These are phyloP conservation scores for Plectosphaerella sp. DNA, from an alignment of 2,329 filamentous ascomycete genomes.

Conservation along the genomic window DNA sequence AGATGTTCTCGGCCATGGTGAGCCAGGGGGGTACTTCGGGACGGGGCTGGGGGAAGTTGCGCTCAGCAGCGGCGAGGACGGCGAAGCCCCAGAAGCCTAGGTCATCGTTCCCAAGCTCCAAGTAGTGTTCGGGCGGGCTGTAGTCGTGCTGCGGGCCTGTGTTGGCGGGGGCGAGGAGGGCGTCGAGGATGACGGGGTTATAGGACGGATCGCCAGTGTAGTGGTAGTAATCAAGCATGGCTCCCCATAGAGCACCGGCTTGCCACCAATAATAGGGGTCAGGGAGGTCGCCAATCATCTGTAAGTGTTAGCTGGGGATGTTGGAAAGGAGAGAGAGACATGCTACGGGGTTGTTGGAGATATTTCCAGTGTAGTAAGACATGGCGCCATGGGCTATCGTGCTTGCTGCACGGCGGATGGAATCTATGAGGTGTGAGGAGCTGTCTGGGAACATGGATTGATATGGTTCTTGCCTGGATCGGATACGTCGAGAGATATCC, in stretches of 20 bases:
- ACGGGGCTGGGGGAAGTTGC: constrained; percentile 61
- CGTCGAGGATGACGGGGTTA: constrained; percentile 54
- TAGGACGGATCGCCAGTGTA: constrained; percentile 60
- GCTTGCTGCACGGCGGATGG: constrained; percentile 44
- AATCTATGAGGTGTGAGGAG: not conserved
- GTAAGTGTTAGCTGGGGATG: not conserved
- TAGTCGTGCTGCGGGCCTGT: constrained; percentile 55
- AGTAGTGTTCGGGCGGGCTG: constrained; percentile 50
- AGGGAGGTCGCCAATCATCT: constrained; percentile 59
- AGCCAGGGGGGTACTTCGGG: constrained; percentile 56
- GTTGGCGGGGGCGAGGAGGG: constrained; percentile 50
- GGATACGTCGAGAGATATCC: not conserved
- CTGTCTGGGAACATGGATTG: not conserved
- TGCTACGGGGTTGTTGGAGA: constrained; percentile 43
- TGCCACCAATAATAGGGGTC: constrained; percentile 68
- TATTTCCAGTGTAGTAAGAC: constrained; percentile 51
- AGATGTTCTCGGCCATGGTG: constrained; percentile 64
- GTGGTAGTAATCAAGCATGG: constrained; percentile 66
- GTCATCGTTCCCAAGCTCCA: constrained; percentile 70
- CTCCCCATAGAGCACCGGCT: constrained; percentile 60
- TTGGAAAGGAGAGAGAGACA: constrained; percentile 5
- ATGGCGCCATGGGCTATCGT: constrained; percentile 43
- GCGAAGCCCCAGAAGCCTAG: constrained; percentile 71
- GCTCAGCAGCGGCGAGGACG: constrained; percentile 64
- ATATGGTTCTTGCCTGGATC: not conserved